These are phyloP conservation scores for Cucumis hystrix DNA, from an alignment of 306 rosid genomes.

Conservation along the genomic window DNA sequence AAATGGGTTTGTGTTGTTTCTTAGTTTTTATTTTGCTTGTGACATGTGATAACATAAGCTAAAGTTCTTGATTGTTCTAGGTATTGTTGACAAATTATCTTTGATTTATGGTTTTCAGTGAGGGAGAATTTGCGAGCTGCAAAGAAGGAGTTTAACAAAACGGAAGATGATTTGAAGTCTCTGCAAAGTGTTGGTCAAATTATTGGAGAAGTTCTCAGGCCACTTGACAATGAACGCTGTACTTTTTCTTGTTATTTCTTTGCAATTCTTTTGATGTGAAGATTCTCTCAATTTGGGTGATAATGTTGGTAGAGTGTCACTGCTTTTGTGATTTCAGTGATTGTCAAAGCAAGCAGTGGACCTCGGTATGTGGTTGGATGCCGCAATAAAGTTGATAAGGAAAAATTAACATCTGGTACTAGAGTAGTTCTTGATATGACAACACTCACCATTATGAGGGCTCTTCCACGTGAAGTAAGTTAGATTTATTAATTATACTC, in stretches of 20 bases:
- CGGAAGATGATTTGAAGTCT: slow-evolving; percentile 98
- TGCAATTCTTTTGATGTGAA: background rate
- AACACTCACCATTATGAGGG: slow-evolving; percentile 82
- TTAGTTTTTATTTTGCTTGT: background rate
- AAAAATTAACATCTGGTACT: slow-evolving; percentile 76
- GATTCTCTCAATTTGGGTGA: background rate
- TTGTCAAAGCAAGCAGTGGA: slow-evolving; percentile 92
- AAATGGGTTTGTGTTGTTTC: background rate
- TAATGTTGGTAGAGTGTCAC: slow-evolving; percentile 12
- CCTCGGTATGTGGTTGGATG: slow-evolving; percentile 94
- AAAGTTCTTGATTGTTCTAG: background rate
- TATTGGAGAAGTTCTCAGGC: slow-evolving; percentile 94
- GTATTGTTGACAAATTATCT: background rate
- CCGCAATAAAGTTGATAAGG: slow-evolving; percentile 87
- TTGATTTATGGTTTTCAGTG: slow-evolving; percentile 33
- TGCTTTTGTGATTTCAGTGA: slow-evolving; percentile 43
- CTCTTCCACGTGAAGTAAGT: slow-evolving; percentile 94
- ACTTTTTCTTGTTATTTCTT: slow-evolving; percentile 7
- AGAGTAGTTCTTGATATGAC: slow-evolving; percentile 95
- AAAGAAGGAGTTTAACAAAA: slow-evolving; percentile 78
- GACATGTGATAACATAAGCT: background rate
- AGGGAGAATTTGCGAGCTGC: slow-evolving; percentile 64
- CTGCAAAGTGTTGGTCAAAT: slow-evolving; percentile 94
- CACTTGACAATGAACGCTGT: slow-evolving; percentile 92
- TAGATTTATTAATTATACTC: background rate